Base-by-base conservation (phyloP, 768 basidiomycete species). In the Gloeophyllum trabeum region DNA sequence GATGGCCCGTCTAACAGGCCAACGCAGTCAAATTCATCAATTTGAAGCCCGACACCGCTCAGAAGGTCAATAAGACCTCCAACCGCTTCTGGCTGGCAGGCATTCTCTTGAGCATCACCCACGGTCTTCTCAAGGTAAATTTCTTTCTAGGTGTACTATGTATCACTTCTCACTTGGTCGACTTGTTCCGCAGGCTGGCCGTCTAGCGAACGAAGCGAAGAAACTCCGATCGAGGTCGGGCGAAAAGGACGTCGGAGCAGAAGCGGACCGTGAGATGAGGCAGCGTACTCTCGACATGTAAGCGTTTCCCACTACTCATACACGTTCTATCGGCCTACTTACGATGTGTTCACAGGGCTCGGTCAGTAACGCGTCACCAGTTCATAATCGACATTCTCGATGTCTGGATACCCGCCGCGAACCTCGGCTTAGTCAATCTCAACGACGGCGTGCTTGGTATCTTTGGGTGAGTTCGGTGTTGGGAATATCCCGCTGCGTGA, bases 81-180 rank as follows among this genome's bases (percentile, higher is more conserved):
- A 86, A 83, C 61, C 76, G 80, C 30, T 83, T 90, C 61, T 97
- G 92, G 92, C 65, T 93, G 16, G 71, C 81, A 3, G 93, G 91
- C 0, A 91, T 97, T 44, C 48, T 81, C 25, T 77, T 90, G 54
- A 91, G 85, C 55, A 67, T 94, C 21, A 61, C 73, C 14, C 79
- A 83, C 54, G 72, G 78, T 20, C 58, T 75, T 2, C 58, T 87
- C 47, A 89, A 88, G 69, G 85, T 79, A 47, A 25, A 58, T 40
- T n/a, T n/a, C n/a, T n/a, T n/a, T n/a, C n/a, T n/a, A n/a, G n/a
- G n/a, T n/a, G n/a, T n/a, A n/a, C n/a, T n/a, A n/a, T n/a, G n/a
- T n/a, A n/a, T n/a, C n/a, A n/a, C n/a, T n/a, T n/a, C 25, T 14
- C 25, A 18, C 2, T 16, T n/a, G 5, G 19, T 37, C 24, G 32